phyloP scores from a whole-genome alignment of 2,329 filamentous ascomycete genomes.

The Pyrenophora graminea region DNA sequence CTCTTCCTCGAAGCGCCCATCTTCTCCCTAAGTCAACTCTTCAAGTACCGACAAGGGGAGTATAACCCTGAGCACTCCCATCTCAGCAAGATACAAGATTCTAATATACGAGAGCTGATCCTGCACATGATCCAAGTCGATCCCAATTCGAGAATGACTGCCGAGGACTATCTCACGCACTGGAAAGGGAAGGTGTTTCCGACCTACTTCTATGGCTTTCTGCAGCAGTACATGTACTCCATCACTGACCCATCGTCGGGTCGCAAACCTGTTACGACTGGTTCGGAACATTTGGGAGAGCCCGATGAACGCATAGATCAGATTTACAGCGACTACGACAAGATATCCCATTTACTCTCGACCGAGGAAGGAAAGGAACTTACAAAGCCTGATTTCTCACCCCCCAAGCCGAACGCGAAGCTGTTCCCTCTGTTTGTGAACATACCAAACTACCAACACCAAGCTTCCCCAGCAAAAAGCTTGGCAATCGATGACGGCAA shows the following conservation, averaged over 20 bases:
- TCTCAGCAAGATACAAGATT: slow-evolving; percentile 83
- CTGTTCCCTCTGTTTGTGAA: slow-evolving; percentile 83
- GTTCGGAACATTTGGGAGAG: slow-evolving; percentile 75
- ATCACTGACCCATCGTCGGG: slow-evolving; percentile 90
- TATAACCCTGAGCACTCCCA: slow-evolving; percentile 85
- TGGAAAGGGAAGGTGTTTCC: slow-evolving; percentile 93
- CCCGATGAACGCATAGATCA: slow-evolving; percentile 93
- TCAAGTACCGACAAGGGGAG: slow-evolving; percentile 89
- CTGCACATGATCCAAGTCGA: slow-evolving; percentile 95
- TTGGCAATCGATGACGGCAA: slow-evolving; percentile 82
- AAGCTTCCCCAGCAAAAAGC: slow-evolving; percentile 63
- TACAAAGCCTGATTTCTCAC: slow-evolving; percentile 35
- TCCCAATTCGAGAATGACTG: slow-evolving; percentile 87
- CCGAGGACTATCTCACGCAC: slow-evolving; percentile 90
- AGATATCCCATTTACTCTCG: slow-evolving; percentile 92
- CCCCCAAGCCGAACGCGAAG: slow-evolving; percentile 53
- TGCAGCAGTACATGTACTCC: slow-evolving; percentile 96
- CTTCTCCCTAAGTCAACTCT: slow-evolving; percentile 96
- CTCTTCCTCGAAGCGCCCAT: slow-evolving; percentile 93
- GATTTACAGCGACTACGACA: slow-evolving; percentile 94
- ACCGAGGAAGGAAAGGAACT: slow-evolving; percentile 62
- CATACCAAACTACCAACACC: slow-evolving; percentile 81
- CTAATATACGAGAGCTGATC: slow-evolving; percentile 84
- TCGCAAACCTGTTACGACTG: slow-evolving; percentile 70
- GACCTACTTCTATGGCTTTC: slow-evolving; percentile 94